Evolutionary conservation across 2,329 filamentous ascomycete species (phyloP).

Genomic region (Chaetomiaceae sp.): DNA sequence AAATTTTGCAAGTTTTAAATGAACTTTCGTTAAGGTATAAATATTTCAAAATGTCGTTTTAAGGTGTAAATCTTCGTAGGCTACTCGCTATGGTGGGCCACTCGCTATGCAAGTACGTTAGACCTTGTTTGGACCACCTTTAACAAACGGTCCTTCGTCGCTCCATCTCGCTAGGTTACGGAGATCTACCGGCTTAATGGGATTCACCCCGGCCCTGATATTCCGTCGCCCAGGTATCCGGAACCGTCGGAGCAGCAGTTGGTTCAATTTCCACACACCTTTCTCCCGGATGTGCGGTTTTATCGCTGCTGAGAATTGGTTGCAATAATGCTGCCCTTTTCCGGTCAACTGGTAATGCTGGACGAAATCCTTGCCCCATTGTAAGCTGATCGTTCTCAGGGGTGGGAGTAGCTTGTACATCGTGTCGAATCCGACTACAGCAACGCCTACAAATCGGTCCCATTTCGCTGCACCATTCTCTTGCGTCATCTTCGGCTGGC

Average conservation of each 20-base stretch:
- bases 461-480: not conserved
- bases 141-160: not conserved
- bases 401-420: not conserved
- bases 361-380: not conserved
- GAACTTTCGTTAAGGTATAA: no score
- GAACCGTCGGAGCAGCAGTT: no score
- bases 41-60: no score
- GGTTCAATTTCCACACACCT: no score
- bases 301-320: not conserved
- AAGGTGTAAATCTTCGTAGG: no score
- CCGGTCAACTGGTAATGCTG: not conserved
- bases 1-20: no score
- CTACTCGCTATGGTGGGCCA: no score
- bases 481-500: not conserved
- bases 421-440: not conserved
- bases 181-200: no score
- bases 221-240: no score
- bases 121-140: not conserved
- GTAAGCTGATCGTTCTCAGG: not conserved
- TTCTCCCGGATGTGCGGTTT: no score
- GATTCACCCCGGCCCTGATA: no score
- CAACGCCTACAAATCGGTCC: not conserved
- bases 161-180: not conserved
- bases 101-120: no score
- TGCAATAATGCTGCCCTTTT: not conserved